These are phyloP conservation scores for Rhodotorula kratochvilovae DNA, from an alignment of 768 basidiomycete genomes.

Conservation along the genomic window DNA sequence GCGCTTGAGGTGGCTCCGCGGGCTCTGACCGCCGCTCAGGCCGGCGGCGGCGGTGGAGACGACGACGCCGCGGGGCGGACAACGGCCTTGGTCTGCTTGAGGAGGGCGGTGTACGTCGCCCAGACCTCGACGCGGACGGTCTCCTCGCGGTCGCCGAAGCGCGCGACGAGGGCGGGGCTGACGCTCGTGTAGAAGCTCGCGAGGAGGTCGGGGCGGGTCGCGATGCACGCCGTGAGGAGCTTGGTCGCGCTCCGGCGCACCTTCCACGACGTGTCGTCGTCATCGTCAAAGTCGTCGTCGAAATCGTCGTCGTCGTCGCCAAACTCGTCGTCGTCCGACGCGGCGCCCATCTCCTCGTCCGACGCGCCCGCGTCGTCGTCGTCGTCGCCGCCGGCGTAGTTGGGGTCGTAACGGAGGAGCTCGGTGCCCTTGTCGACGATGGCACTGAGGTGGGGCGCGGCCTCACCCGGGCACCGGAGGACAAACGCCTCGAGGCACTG, in stretches of 20 bases:
- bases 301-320: slow-evolving; percentile 62
- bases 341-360: slow-evolving; percentile 52
- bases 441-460: slow-evolving; percentile 63
- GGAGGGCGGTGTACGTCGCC: slow-evolving; percentile 72
- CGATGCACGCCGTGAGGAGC: slow-evolving; percentile 74
- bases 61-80: slow-evolving; percentile 41
- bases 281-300: slow-evolving; percentile 68
- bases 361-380: slow-evolving; percentile 18
- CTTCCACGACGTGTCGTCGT: slow-evolving; percentile 97
- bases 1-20: slow-evolving; percentile 45
- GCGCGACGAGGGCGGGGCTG: slow-evolving; percentile 79
- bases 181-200: slow-evolving; percentile 72
- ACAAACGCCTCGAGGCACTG: slow-evolving; percentile 81
- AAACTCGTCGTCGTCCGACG: slow-evolving; percentile 54
- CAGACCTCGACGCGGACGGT: slow-evolving; percentile 90
- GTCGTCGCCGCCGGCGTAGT: slow-evolving; percentile 69
- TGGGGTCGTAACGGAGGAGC: slow-evolving; percentile 91
- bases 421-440: slow-evolving; percentile 69
- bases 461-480: slow-evolving; percentile 75
- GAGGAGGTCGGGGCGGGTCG: slow-evolving; percentile 84
- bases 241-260: slow-evolving; percentile 91
- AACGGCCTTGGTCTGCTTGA: slow-evolving; percentile 70
- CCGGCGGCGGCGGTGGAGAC: not conserved
- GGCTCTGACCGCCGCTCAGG: not conserved
- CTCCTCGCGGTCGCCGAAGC: slow-evolving; percentile 91